phyloP scores from a whole-genome alignment of 495 filamentous ascomycete genomes.

The Aspergillus sclerotioniger region DNA sequence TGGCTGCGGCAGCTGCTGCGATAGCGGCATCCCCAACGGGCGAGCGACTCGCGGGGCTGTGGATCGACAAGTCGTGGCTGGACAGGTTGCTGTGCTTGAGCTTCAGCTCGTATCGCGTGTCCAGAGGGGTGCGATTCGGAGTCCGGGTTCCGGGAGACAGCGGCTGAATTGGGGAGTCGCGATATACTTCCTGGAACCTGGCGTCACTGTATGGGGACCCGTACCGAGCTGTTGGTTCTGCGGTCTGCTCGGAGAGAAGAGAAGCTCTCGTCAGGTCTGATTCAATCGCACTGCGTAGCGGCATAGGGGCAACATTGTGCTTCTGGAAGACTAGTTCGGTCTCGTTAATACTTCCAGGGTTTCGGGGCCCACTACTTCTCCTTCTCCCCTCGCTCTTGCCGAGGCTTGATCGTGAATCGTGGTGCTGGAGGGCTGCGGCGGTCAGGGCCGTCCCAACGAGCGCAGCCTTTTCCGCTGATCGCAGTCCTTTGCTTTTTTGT shows the following conservation, averaged over 20 bases:
- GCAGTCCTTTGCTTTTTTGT: conserved; percentile 59
- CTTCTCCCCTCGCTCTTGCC: conserved; percentile 50
- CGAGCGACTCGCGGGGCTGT: conserved; percentile 48
- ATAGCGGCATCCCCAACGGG: conserved; percentile 48
- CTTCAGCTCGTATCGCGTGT: conserved; percentile 47
- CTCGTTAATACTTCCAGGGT: conserved; percentile 55
- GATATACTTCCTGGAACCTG: conserved; percentile 53
- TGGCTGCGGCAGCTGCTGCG: conserved; percentile 46
- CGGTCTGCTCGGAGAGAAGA: conserved; percentile 79
- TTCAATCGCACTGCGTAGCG: conserved; percentile 77
- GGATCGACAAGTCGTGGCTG: conserved; percentile 50
- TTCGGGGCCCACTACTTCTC: conserved; percentile 41
- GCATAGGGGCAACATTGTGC: conserved; percentile 73
- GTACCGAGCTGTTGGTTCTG: conserved; percentile 44
- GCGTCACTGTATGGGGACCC: conserved; percentile 30
- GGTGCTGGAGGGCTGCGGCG: conserved; percentile 60
- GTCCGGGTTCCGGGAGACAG: conserved; percentile 53
- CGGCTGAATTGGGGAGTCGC: conserved; percentile 50
- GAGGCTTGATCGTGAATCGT: conserved; percentile 61
- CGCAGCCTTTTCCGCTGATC: conserved; percentile 56
- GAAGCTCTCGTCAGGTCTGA: conserved; percentile 88
- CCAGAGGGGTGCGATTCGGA: conserved; percentile 51
- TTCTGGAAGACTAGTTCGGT: conserved; percentile 61
- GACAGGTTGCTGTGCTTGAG: conserved; percentile 61
- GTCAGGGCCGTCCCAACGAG: conserved; percentile 58